Evolutionary conservation across 352 stramenopile species (phyloP).

Genomic region (Phytophthora chlamydospora): DNA sequence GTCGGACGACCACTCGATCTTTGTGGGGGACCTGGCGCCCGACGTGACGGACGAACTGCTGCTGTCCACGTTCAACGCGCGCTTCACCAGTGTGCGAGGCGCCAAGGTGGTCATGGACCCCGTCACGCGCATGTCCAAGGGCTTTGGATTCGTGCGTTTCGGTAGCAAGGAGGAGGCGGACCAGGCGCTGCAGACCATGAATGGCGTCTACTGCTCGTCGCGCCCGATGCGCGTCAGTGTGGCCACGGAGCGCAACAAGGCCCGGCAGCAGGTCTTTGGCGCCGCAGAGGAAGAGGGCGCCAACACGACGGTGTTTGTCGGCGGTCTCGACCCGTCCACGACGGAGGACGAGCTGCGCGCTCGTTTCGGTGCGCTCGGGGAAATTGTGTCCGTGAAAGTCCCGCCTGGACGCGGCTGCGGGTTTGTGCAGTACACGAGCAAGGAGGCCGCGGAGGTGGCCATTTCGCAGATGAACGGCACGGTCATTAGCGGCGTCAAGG

Average conservation of each 20-base stretch:
- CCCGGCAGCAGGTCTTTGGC: constrained; percentile 39
- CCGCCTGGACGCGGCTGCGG: constrained; percentile 87
- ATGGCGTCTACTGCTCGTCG: constrained; percentile 88
- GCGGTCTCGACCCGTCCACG: constrained; percentile 79
- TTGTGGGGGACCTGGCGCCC: constrained; percentile 91
- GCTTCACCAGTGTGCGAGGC: constrained; percentile 83
- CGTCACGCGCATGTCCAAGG: constrained; percentile 90
- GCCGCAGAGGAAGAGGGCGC: constrained; percentile 58
- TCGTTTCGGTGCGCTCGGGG: constrained; percentile 80
- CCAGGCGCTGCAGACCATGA: constrained; percentile 90
- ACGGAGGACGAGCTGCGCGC: constrained; percentile 87
- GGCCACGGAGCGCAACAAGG: constrained; percentile 83
- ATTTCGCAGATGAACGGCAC: constrained; percentile 92
- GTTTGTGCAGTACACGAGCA: constrained; percentile 90
- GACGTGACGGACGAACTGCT: constrained; percentile 91
- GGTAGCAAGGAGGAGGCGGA: constrained; percentile 88
- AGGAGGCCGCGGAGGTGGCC: constrained; percentile 82
- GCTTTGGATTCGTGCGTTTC: constrained; percentile 94
- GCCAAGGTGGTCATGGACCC: constrained; percentile 93
- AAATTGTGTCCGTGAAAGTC: constrained; percentile 57
- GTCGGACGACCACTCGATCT: constrained; percentile 89
- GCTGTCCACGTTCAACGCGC: constrained; percentile 78
- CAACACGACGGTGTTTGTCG: constrained; percentile 94
- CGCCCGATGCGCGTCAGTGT: constrained; percentile 91
- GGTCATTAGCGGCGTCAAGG: constrained; percentile 76